Base-by-base conservation (phyloP, 2,329 filamentous ascomycete genomes). In the Tolypocladium pustulatum region DNA sequence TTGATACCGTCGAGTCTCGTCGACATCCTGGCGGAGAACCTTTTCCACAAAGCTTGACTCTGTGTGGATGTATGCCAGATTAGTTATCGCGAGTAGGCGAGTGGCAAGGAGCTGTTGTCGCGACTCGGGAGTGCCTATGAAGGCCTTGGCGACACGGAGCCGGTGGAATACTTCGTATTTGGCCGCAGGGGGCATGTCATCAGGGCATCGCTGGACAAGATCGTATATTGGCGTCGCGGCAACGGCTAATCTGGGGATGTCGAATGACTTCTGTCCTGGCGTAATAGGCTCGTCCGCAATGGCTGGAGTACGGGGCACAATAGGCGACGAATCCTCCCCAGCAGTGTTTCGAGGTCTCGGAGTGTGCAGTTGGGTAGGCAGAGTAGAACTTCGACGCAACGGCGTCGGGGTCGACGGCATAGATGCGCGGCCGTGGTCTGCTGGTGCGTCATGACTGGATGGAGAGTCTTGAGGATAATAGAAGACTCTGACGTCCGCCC, bases 1-100 rank as follows among this genome's bases (percentile, higher is more conserved):
- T 72, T 99, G 94, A 62, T 91, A 88, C 56, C 90, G 85, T 61
- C 92, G 87, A 2, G 92, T 91, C 71, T 96, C 91, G 67, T 97
- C 93, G 41, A 85, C 84, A 68, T 99, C 95, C 65, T 92, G 87
- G 63, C 90, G 89, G 56, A 96, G 80, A 49, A 97, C 83, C 71
- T 90, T 93, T 62, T 93, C 88, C 52, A 91, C 80, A 66, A 99
- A 96, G n/a, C 85, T 83, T 4, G 81, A 76, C 67, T 99, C 95
- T 2, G 82, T 81, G 65, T 95, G 88, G 58, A 97, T 90, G 69
- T 96, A 97, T 2, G 91, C 90, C 62, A 99, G 73, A 66, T 97
- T 99, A 30, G 90, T 89, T 60, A 97, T 87, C 17, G 93, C 91
- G 49, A 99, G 79, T 41, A 97, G 78, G 37, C 93, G 88, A 57